Evolutionary conservation across 306 rosid genomes (phyloP).

Genomic region (Astragalus glycyphyllos): DNA sequence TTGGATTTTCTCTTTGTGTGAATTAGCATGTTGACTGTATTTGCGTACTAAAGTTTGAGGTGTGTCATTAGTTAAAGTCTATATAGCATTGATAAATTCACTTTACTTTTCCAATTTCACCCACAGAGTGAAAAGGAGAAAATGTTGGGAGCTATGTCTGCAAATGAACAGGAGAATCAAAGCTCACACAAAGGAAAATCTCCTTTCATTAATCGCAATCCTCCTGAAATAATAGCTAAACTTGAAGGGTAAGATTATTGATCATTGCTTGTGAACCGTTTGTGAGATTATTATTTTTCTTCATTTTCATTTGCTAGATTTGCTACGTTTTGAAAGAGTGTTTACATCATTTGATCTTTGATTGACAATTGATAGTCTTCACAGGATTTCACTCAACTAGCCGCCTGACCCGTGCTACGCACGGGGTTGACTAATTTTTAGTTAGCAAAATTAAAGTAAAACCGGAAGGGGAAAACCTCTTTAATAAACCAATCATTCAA

Average conservation of each 20-base stretch:
- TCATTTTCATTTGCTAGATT: neutral
- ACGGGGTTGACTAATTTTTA: too few species aligned
- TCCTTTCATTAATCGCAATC: slow-evolving; percentile 55
- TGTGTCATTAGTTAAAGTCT: too few species aligned
- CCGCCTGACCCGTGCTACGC: too few species aligned
- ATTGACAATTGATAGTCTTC: too few species aligned
- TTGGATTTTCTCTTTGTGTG: neutral
- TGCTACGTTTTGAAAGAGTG: neutral
- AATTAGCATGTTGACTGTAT: neutral
- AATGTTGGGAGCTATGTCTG: slow-evolving; percentile 42
- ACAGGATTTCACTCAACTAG: too few species aligned
- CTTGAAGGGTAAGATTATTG: slow-evolving; percentile 68
- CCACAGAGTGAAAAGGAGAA: neutral
- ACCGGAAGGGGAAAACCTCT: too few species aligned
- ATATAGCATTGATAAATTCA: too few species aligned
- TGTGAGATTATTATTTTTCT: neutral
- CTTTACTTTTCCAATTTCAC: neutral
- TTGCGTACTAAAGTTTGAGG: neutral
- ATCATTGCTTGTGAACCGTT: neutral
- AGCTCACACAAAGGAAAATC: slow-evolving; percentile 41
- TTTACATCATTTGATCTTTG: too few species aligned
- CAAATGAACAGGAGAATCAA: slow-evolving; percentile 49
- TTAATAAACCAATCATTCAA: too few species aligned
- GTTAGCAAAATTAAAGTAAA: too few species aligned
- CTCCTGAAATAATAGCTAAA: slow-evolving; percentile 44